phyloP scores from a whole-genome alignment of 805 yeast species.

The Yarrowia divulgata region DNA sequence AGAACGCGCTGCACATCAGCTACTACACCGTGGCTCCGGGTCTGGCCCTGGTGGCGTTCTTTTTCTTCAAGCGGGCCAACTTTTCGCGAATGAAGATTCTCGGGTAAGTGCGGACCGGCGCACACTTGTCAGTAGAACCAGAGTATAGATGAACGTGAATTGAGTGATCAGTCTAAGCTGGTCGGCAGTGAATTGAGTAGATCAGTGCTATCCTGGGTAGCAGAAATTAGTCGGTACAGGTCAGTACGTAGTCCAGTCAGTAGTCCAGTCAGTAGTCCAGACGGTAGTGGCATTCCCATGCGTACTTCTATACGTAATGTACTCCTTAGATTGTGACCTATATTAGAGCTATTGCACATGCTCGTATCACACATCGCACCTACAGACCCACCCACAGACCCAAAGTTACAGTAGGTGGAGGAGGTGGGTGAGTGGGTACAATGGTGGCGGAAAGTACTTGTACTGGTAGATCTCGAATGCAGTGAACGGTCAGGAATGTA shows the following conservation, averaged over 20 bases:
- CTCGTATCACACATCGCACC: neutral
- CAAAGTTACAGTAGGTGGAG: neutral
- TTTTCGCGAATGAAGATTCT: slow-evolving; percentile 39
- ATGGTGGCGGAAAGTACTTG: no score
- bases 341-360: neutral
- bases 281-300: neutral
- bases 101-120: slow-evolving; percentile 4
- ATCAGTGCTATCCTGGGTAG: no score
- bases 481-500: no score
- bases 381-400: neutral
- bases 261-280: neutral
- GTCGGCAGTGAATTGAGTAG: no score
- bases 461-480: no score
- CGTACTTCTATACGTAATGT: neutral
- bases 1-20: slow-evolving; percentile 42
- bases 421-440: neutral
- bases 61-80: slow-evolving; percentile 38
- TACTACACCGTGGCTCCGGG: slow-evolving; percentile 39
- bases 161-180: no score
- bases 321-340: neutral
- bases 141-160: neutral
- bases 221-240: no score
- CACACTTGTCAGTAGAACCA: no score
- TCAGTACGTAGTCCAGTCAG: no score
- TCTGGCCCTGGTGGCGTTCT: slow-evolving; percentile 38